These are phyloP conservation scores for Inonotus obliquus DNA, from an alignment of 1,284 basidiomycete genomes.

Conservation along the genomic window DNA sequence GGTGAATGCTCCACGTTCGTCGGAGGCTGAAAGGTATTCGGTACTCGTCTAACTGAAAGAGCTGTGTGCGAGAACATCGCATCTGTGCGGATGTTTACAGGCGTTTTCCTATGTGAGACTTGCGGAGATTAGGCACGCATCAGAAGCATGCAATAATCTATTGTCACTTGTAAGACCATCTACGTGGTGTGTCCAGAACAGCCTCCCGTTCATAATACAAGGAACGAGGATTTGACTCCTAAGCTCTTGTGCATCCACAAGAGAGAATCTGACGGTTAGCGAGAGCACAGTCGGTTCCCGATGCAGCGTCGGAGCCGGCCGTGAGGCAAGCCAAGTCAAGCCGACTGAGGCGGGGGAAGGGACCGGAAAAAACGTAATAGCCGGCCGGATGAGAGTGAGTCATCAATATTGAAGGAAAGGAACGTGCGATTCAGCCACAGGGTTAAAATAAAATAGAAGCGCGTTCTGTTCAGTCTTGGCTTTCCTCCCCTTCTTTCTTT, in stretches of 20 bases:
- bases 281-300: neutral
- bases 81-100: neutral
- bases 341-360: neutral
- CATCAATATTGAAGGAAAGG: neutral
- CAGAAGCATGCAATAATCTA: neutral
- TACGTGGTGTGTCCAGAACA: no score
- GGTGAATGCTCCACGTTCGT: conserved; percentile 11
- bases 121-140: conserved; percentile 9
- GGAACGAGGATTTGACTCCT: no score
- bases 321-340: neutral
- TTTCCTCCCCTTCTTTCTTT: neutral
- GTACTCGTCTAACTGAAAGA: neutral
- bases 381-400: neutral
- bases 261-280: neutral
- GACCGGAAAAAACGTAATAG: neutral
- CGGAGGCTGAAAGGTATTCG: neutral
- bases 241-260: no score
- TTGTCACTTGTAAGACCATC: no score
- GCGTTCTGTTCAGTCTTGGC: neutral
- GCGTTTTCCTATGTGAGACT: neutral
- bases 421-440: neutral
- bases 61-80: neutral
- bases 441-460: neutral
- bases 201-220: no score
- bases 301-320: neutral